These are phyloP conservation scores for Calonectria pauciramosa DNA, from an alignment of 2,329 filamentous ascomycete species.

Conservation along the genomic window DNA sequence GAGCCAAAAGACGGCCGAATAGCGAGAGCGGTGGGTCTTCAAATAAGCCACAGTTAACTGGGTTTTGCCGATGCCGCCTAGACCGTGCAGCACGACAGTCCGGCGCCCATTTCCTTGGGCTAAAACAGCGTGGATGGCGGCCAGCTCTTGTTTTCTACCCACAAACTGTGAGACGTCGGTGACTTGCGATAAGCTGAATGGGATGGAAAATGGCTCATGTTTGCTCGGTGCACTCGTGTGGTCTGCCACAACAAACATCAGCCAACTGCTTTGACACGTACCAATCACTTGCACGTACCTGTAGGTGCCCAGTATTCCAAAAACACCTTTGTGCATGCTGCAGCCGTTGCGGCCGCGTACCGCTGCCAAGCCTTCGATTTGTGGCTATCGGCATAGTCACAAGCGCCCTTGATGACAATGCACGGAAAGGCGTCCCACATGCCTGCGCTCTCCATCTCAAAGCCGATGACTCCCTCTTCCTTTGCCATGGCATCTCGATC, in stretches of 20 bases:
- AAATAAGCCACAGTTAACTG: constrained; percentile 56
- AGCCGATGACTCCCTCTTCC: constrained; percentile 10
- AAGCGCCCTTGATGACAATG: constrained; percentile 30
- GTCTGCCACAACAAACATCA: not conserved
- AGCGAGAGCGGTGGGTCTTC: constrained; percentile 49
- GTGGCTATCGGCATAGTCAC: constrained; percentile 33
- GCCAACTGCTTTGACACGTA: not conserved
- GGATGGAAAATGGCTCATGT: not conserved
- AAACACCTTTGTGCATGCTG: constrained; percentile 3
- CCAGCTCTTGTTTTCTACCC: constrained; percentile 1
- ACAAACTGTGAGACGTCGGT: not conserved
- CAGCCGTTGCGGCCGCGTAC: constrained; percentile 1
- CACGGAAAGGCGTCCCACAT: constrained; percentile 30
- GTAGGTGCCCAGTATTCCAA: constrained; percentile 15
- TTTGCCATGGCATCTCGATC: not conserved
- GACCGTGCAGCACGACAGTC: constrained; percentile 48
- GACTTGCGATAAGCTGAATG: not conserved
- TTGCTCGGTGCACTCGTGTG: not conserved
- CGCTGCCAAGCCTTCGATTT: constrained; percentile 25
- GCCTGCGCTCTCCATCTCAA: constrained; percentile 34
- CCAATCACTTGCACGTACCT: not conserved
- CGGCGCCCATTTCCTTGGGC: not conserved
- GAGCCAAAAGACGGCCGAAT: constrained; percentile 59
- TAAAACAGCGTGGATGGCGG: not conserved
- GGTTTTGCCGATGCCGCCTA: constrained; percentile 63